phyloP scores from a whole-genome alignment of 495 filamentous ascomycete species.

The Penicillium desertorum region DNA sequence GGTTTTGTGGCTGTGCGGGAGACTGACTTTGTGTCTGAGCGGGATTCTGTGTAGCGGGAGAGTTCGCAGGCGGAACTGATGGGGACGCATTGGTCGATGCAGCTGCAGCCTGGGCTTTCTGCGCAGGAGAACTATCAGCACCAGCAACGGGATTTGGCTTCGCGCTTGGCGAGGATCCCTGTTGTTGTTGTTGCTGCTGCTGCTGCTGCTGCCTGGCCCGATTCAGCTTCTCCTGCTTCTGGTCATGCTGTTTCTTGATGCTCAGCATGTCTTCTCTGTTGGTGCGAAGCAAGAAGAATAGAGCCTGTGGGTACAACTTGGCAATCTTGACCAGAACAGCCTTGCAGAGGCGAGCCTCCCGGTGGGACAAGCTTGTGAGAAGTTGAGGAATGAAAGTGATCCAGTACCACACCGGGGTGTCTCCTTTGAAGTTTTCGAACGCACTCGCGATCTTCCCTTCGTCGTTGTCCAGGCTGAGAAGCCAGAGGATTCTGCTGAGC shows the following conservation, averaged over 20 bases:
- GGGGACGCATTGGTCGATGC: conserved; percentile 27
- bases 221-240: conserved; percentile 66
- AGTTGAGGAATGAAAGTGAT: conserved; percentile 98
- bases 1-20: conserved; percentile 24
- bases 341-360: conserved; percentile 83
- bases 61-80: conserved; percentile 33
- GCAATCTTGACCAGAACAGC: conserved; percentile 87
- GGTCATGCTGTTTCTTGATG: conserved; percentile 85
- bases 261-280: conserved; percentile 90
- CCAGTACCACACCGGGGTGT: conserved; percentile 98
- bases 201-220: conserved; percentile 39
- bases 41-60: conserved; percentile 35
- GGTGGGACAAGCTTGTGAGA: conserved; percentile 81
- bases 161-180: conserved; percentile 47
- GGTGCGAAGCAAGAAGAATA: conserved; percentile 92
- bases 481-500: conserved; percentile 92
- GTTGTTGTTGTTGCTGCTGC: too few relatives aligned
- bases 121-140: conserved; percentile 44
- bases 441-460: conserved; percentile 74
- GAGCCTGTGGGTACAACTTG: conserved; percentile 87
- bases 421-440: conserved; percentile 93
- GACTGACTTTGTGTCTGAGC: conserved; percentile 34
- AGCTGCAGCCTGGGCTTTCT: conserved; percentile 42
- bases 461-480: conserved; percentile 88
- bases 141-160: conserved; percentile 51